Evolutionary conservation across 495 filamentous ascomycete genomes (phyloP).

Genomic region (Penicillium ucsense): DNA sequence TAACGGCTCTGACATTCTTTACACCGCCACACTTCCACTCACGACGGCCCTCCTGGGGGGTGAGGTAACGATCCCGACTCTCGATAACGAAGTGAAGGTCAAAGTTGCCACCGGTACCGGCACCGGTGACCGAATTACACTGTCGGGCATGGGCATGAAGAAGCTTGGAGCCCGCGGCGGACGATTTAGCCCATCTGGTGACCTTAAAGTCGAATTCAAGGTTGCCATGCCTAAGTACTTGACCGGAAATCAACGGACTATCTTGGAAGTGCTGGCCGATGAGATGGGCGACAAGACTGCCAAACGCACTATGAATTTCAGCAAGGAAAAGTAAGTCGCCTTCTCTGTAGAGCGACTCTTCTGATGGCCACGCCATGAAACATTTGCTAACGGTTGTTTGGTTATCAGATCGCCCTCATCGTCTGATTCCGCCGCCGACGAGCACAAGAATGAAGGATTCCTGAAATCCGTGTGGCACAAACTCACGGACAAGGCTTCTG

Average conservation of each 20-base stretch:
- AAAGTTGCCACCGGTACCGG: slow-evolving; percentile 83
- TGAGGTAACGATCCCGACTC: slow-evolving; percentile 77
- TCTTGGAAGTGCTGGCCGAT: slow-evolving; percentile 90
- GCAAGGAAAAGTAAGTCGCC: slow-evolving; percentile 35
- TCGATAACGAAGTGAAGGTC: slow-evolving; percentile 81
- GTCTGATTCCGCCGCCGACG: slow-evolving; percentile 20
- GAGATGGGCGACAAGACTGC: slow-evolving; percentile 87
- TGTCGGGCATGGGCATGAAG: slow-evolving; percentile 87
- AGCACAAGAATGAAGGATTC: slow-evolving; percentile 70
- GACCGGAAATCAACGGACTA: slow-evolving; percentile 75
- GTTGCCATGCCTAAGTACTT: slow-evolving; percentile 91
- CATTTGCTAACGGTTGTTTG: background rate
- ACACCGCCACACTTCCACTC: slow-evolving; percentile 82
- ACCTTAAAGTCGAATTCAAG: slow-evolving; percentile 89
- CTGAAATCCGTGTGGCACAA: slow-evolving; percentile 84
- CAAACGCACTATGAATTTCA: slow-evolving; percentile 79
- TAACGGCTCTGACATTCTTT: slow-evolving; percentile 76
- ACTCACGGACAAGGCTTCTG: slow-evolving; percentile 63
- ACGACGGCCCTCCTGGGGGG: slow-evolving; percentile 91
- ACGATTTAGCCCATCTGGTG: slow-evolving; percentile 51
- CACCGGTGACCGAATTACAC: slow-evolving; percentile 81
- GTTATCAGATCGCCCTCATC: slow-evolving; percentile 7
- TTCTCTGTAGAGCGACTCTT: no score
- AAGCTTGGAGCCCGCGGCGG: slow-evolving; percentile 48
- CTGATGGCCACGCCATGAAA: no score